These are phyloP conservation scores for Neopestalotiopsis sp. DNA, from an alignment of 2,329 filamentous ascomycete species.

Conservation along the genomic window DNA sequence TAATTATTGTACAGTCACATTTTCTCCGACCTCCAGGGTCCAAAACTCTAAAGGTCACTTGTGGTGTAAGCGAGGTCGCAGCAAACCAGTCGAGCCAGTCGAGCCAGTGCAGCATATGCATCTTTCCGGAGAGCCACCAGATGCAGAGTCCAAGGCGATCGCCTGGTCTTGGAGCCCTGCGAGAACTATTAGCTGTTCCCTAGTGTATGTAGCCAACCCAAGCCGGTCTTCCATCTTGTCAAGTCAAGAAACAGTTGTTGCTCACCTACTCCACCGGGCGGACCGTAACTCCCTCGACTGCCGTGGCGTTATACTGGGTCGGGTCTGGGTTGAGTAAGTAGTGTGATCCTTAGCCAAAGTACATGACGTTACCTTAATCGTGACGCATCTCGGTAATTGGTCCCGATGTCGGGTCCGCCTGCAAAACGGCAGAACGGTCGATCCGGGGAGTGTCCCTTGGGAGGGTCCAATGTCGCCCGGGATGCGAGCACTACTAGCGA, in stretches of 20 bases:
- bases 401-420: slow-evolving; percentile 11
- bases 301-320: neutral
- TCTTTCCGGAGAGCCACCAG: neutral
- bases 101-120: neutral
- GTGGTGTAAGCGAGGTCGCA: neutral
- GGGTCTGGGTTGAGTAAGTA: neutral
- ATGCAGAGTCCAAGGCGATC: neutral
- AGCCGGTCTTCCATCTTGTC: no score
- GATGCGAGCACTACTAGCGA: neutral
- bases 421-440: slow-evolving; percentile 4
- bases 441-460: neutral
- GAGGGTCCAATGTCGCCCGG: no score
- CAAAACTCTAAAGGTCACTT: neutral
- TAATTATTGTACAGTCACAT: neutral
- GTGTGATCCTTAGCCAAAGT: slow-evolving; percentile 5
- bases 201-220: no score
- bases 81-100: neutral
- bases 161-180: no score
- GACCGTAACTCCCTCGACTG: neutral
- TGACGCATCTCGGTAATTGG: slow-evolving; percentile 8
- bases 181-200: no score
- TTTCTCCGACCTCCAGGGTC: neutral
- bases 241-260: no score
- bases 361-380: slow-evolving; percentile 12
- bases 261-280: neutral